Evolutionary conservation across 169 alveolate genomes (phyloP), one percentile per base, ranked within the genome.

Genomic region (Neospora caninum): DNA sequence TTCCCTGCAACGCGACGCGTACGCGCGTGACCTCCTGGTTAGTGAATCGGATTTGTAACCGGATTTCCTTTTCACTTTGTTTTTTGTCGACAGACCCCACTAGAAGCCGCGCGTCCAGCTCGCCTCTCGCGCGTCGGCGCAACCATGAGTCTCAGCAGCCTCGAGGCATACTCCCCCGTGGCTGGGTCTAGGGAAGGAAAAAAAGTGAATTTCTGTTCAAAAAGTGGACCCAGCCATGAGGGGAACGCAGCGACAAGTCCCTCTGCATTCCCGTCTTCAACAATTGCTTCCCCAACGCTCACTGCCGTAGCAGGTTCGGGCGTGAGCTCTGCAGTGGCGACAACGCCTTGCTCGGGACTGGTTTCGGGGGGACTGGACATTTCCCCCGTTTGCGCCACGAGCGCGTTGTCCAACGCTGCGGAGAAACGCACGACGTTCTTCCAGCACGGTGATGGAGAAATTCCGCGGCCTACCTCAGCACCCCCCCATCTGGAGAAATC

Each of bases 401-500:
- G 86, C n/a, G 42, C 43, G 43, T 38, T 36, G 39, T n/a, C 86
- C 49, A 78, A n/a, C 13, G 43, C 45, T 10, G 1, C 39, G 9
- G 86, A 78, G 86, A 38, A 38, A n/a, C 45, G 86, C 43, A 10
- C 86, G 41, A 9, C 86, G 10, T 78, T 78, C 45, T n/a, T 78
- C n/a, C 86, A 78, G 86, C 49, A 43, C 18, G 1, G 9, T 10
- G 86, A 78, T 78, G 86, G 86, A 22, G 86, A 78, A 22, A 78
- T 78, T 78, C 86, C 86, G 1, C n/a, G 89, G 0, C 89, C 89
- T 16, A 82, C 89, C 41, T 82, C 89, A 6, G 89, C 89, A 38
- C 89, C 89, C 1, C 89, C 89, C 31, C 53, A 38, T 10, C 64
- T 82, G 89, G 67, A 42, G 69, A 82, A 82, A 82, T 82, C 89